A percentile compares a stretch with the other conserved stretches of the same genome.
Conservation (phyloP, 73 alveolate genomes). For the Tetrahymena elliotti region DNA sequence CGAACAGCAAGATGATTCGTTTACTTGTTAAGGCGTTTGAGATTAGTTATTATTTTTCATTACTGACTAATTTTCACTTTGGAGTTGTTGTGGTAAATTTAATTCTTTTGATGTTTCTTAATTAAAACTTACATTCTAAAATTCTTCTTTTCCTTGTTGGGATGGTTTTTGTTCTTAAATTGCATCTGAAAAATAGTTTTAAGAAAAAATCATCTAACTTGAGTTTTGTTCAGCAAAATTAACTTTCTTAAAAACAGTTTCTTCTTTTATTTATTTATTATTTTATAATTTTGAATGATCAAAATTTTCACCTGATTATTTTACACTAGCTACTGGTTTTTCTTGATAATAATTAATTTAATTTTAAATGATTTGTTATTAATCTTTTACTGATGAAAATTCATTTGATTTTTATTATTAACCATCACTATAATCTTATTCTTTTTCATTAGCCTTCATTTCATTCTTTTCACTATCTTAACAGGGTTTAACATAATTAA, state of each 20-base stretch:
- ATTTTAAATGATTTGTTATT: too few species aligned
- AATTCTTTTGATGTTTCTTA: not conserved
- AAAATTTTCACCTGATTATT: not conserved
- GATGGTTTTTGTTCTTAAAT: not conserved
- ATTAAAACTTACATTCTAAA: too few species aligned
- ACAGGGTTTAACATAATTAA: not conserved
- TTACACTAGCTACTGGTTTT: not conserved
- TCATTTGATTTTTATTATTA: not conserved
- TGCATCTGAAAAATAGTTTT: too few species aligned
- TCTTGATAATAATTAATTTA: not conserved
- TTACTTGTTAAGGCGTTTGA: not conserved
- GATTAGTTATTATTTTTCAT: not conserved
- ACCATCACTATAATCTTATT: not conserved
- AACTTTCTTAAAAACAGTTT: too few species aligned
- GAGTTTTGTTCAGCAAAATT: not conserved
- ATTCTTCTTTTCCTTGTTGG: not conserved
- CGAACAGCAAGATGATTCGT: not conserved
- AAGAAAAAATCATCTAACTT: not conserved
- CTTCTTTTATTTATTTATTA: not conserved
- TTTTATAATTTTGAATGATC: too few species aligned
- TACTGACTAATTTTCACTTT: not conserved
- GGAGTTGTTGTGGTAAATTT: not conserved
- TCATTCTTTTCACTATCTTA: not conserved
- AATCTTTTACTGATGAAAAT: not conserved
- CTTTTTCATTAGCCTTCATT: too few species aligned